Evolutionary conservation across 2,329 filamentous ascomycete species (phyloP), one percentile per base, ranked within the genome.

Genomic region (Aspergillus sp.): DNA sequence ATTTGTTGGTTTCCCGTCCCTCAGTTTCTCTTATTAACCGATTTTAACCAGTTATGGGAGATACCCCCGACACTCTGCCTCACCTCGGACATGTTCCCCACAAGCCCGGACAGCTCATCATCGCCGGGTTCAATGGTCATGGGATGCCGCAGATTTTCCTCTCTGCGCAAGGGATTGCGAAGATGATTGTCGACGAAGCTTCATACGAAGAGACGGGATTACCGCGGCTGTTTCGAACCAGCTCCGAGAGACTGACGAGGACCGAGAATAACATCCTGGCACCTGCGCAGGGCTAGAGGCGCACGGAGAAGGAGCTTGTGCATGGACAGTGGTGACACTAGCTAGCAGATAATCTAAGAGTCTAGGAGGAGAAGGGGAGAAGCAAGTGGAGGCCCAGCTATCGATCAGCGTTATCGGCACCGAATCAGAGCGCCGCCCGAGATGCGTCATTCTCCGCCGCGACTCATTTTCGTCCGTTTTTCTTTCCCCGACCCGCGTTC

Each of bases 131-230:
- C 63, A 87, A 87, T 63, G 87, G 87, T 1, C 85, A 89, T 69
- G 86, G 86, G 0, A 89, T 89, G 87, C 86, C 86, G 1, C 71
- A 85, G 32, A 85, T 85, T 56, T 83, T 85, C 75, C 82, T 85
- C 69, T 83, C 81, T 29, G 85, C 85, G 0, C 80, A 82, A 64
- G 87, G 82, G 0, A 65, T 89, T 59, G 83, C 80, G 1, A 73
- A 76, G 31, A 86, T 88, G 82, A 80, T 87, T 62, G 55, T 71
- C 20, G 64, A 67, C 11, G 69, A 59, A 3, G 46, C 56, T 1
- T 47, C 49, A 4, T 71, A 73, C 16, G 69, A 68, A 11, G 65
- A 64, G 7, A 75, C 69, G 6, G 67, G 66, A 6, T 49, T 77
- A 14, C 75, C 75, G 2, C 59, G 63, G 12, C 53, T 75, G 29